Conservation (phyloP, 1,284 basidiomycete species). For the Naganishia sp. region DNA sequence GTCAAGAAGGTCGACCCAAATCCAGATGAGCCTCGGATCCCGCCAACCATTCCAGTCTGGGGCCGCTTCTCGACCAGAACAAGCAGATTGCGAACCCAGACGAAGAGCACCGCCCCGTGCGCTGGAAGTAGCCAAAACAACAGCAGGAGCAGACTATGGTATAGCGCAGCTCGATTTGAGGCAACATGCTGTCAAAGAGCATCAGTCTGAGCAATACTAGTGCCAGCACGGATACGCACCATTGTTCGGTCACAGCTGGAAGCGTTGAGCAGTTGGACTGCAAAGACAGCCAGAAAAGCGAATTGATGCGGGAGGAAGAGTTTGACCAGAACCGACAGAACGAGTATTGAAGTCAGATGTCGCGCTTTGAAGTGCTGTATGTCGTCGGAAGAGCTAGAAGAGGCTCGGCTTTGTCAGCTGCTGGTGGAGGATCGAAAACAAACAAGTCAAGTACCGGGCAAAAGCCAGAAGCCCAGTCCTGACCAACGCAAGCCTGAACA, state of each 20-base stretch:
- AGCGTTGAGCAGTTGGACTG: constrained; percentile 70
- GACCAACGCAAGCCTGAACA: neutral
- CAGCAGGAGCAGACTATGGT: constrained; percentile 67
- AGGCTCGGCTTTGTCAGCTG: neutral
- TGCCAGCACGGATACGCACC: neutral
- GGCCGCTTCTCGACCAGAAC: constrained; percentile 17
- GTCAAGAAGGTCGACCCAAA: neutral
- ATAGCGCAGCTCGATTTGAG: constrained; percentile 56
- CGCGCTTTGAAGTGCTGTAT: constrained; percentile 28
- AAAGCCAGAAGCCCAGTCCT: constrained; percentile 8
- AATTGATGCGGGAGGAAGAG: constrained; percentile 85
- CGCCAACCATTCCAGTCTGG: neutral
- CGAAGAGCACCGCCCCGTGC: constrained; percentile 73
- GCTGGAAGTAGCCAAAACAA: constrained; percentile 82
- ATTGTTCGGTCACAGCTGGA: constrained; percentile 12
- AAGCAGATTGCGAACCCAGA: constrained; percentile 80
- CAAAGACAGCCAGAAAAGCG: constrained; percentile 76
- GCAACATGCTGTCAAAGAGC: constrained; percentile 37
- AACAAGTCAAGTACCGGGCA: neutral
- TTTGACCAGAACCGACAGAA: constrained; percentile 68
- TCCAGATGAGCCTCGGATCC: neutral
- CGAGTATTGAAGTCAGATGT: constrained; percentile 60
- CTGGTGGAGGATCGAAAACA: neutral
- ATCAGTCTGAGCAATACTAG: constrained; percentile 2
- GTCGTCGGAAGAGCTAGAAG: constrained; percentile 3